A percentile compares a stretch with the other conserved stretches of the same genome.
These are phyloP conservation scores for Aspergillus sp. DNA, from an alignment of 2,329 filamentous ascomycete species.

Conservation along the genomic window DNA sequence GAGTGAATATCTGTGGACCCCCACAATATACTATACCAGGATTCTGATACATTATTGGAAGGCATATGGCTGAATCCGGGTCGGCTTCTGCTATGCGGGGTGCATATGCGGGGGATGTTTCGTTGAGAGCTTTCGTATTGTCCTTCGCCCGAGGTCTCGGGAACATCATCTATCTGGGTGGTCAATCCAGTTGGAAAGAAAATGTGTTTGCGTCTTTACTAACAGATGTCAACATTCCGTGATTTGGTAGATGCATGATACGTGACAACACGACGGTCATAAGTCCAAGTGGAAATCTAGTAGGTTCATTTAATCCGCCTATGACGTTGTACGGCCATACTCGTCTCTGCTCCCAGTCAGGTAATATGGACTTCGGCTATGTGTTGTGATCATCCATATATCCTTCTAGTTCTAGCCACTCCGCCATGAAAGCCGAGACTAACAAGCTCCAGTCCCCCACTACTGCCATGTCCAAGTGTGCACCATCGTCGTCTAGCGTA, in stretches of 20 bases:
- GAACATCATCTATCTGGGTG: not conserved
- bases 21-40: no score
- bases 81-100: not conserved
- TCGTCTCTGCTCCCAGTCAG: no score
- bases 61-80: not conserved
- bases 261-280: no score
- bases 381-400: constrained; percentile 31
- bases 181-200: no score
- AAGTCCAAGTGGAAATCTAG: no score
- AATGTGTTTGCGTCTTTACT: no score
- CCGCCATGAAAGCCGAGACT: constrained; percentile 75
- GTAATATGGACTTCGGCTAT: no score
- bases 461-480: constrained; percentile 74
- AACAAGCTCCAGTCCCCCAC: constrained; percentile 85
- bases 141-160: not conserved
- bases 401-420: constrained; percentile 82
- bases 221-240: no score
- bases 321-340: no score
- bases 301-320: no score
- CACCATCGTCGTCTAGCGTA: constrained; percentile 73
- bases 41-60: not conserved
- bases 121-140: not conserved
- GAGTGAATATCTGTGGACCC: no score
- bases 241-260: no score
- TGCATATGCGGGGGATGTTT: not conserved